These are phyloP conservation scores for Mycena belliarum DNA, from an alignment of 768 basidiomycete species.

Conservation along the genomic window DNA sequence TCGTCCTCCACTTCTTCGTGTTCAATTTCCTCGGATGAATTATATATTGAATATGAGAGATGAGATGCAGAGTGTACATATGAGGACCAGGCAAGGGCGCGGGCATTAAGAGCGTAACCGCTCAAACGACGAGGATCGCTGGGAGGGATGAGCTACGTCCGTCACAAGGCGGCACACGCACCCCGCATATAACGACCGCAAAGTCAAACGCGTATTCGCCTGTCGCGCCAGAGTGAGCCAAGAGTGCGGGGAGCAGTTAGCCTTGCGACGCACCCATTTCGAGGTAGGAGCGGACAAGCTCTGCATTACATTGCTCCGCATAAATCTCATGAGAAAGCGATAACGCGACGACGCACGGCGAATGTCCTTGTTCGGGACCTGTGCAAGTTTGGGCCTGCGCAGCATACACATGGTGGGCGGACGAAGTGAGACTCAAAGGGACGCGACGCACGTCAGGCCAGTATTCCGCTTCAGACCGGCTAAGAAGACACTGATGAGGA, in stretches of 20 bases:
- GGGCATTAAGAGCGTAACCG: slow-evolving; percentile 37
- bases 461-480: slow-evolving; percentile 61
- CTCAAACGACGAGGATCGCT: slow-evolving; percentile 80
- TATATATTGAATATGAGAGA: slow-evolving; percentile 24
- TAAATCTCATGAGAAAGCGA: background rate
- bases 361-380: slow-evolving; percentile 86
- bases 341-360: slow-evolving; percentile 59
- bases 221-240: slow-evolving; percentile 30
- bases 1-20: slow-evolving; percentile 97
- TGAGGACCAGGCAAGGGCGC: background rate
- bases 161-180: slow-evolving; percentile 37
- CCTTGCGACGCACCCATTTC: slow-evolving; percentile 60
- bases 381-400: slow-evolving; percentile 68
- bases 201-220: slow-evolving; percentile 89
- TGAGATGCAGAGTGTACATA: slow-evolving; percentile 17
- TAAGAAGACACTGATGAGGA: slow-evolving; percentile 77
- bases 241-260: background rate
- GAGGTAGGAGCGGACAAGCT: slow-evolving; percentile 73
- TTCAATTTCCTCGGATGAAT: slow-evolving; percentile 93
- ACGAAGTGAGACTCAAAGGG: background rate
- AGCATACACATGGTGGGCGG: background rate
- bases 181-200: slow-evolving; percentile 80
- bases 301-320: slow-evolving; percentile 37
- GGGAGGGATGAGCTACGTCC: background rate
- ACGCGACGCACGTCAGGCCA: slow-evolving; percentile 71